Evolutionary conservation across 1,139 yeast genomes (phyloP), one percentile per base, ranked within the genome.

Genomic region (Protomyces inouyei): DNA sequence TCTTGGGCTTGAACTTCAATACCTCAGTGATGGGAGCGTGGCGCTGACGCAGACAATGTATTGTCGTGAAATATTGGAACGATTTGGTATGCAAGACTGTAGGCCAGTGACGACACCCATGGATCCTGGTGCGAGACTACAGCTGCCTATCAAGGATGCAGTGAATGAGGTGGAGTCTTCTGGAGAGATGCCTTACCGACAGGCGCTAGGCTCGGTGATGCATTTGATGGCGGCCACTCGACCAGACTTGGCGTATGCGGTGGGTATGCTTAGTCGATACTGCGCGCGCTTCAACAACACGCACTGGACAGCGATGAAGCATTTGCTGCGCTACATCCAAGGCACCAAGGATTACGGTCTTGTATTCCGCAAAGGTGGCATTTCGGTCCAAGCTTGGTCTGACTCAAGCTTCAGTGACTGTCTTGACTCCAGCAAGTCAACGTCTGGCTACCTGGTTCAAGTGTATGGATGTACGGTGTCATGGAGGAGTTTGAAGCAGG

Each of bases 171-270:
- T 21, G 21, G 21, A 21, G 21, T 21, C 21, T 21, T 25, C 32
- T 6, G 32, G 32, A 25, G 55, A n/a, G 5, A 10, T 54, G 18
- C 57, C 35, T 18, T 54, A 35, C 38, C n/a, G 45, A 35, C 14
- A 12, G 35, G 32, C 36, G 32, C 36, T 54, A 14, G 56, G 59
- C n/a, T 12, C 14, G 10, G 40, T 36, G 14, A 3, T 36, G 40
- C 14, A 38, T 12, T 9, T 38, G n/a, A 38, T 45, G 60, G 35
- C 23, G 10, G 40, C 36, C 16, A 53, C 65, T 3, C 65, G 70
- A 18, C 67, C 69, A 10, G 70, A 68, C 35, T 45, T 68, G 48
- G 66, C 69, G 5, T 60, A 36, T 28, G 37, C 69, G 2, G 68
- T 68, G 3, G 54, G 64, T 2, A 10, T 51, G 3, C 60, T 66